Base-by-base conservation (phyloP, 2,329 filamentous ascomycete species). In the Pseudogymnoascus sp. region DNA sequence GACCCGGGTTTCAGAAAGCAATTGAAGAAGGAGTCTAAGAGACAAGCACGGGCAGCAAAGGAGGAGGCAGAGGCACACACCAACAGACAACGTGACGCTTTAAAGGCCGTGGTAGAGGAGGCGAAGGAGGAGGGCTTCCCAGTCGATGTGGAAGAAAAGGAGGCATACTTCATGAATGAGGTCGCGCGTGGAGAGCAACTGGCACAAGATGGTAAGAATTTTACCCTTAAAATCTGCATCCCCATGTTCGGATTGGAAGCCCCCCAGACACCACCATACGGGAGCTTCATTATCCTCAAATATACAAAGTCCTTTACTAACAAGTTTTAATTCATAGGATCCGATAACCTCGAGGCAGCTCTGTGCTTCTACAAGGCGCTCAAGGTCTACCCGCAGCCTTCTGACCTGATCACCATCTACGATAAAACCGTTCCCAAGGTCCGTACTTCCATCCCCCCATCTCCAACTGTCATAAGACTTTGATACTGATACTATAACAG, bases 401-500 rank as follows among this genome's bases (percentile, higher is more conserved):
- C 88, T 71, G 95, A 97, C 74, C 82, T 99, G 71, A 97, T 99
- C 76, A 85, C 85, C 72, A 96, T 99, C 77, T 99, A 99, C 78
- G 95, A 99, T 78, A 96, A 96, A 85, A 97, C 95, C 33, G 93
- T 97, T 53, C 89, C 93, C 71, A 97, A 97, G 89, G 93, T 91
- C 77, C 65, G 75, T 35, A 37, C 37, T 63, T 38, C 14, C 21
- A 33, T 60, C 38, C 24, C 14, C 40, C 24, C n/a, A 24, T 33
- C 37, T 29, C 47, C 47, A 29, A 14, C 13, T 35, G 13, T 10
- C 38, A 19, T 26, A 38, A 65, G 6, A 31, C 14, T n/a, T 21
- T 11, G 8, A 62, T 35, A 21, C 14, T 47, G 29, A 47, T 56
- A 21, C 59, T 61, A 62, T 65, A 40, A 64, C 68, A 95, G 89